Base-by-base conservation (phyloP, 2,329 filamentous ascomycete genomes). In the Fusarium pseudonygamai region DNA sequence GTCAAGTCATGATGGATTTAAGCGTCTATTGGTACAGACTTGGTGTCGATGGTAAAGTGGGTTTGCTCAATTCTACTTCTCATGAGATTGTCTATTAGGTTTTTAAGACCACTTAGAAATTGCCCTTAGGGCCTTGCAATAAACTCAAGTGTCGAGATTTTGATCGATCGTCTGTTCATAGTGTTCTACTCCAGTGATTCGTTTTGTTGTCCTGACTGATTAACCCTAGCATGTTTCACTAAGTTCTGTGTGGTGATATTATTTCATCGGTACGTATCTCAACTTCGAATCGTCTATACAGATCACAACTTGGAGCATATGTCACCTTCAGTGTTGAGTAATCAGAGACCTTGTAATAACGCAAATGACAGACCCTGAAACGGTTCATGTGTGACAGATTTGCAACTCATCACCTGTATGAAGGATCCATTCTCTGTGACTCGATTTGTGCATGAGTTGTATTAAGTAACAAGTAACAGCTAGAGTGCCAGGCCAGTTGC, bases 291-390 rank as follows among this genome's bases (percentile, higher is more conserved):
- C 20, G 18, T 9, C 4, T 2, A 11, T 46, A 5, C 18, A 24
- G 16, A 13, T 28, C 13, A 28, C 6, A 5, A 28, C 5, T 22
- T 11, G 4, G 0, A 47, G 26, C 18, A 28, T 13, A 8, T 11
- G 2, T 22, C 4, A 28, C 13, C 3, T 15, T 22, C 3, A 28
- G 14, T 1, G 1, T 15, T 15, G 1, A 22, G 13, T 11, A 28
- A 20, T 3, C 9, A 22, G 20, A 5, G 26, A 4, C 14, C 4
- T 47, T 28, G 9, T 22, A 6, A 10, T 4, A 28, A 1, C 3
- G 7, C 26, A 8, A 30, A 8, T 46, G 12, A 5, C 5, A 46
- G 8, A 9, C 24, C 16, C 13, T 20, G 3, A 28, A 7, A 6
- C 4, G 26, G 8, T n/a, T n/a, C n/a, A n/a, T n/a, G 8, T 14